A percentile compares a stretch with the other conserved stretches of the same genome.
These are phyloP conservation scores for Exserohilum turcica DNA, from an alignment of 2,329 filamentous ascomycete species.

Conservation along the genomic window DNA sequence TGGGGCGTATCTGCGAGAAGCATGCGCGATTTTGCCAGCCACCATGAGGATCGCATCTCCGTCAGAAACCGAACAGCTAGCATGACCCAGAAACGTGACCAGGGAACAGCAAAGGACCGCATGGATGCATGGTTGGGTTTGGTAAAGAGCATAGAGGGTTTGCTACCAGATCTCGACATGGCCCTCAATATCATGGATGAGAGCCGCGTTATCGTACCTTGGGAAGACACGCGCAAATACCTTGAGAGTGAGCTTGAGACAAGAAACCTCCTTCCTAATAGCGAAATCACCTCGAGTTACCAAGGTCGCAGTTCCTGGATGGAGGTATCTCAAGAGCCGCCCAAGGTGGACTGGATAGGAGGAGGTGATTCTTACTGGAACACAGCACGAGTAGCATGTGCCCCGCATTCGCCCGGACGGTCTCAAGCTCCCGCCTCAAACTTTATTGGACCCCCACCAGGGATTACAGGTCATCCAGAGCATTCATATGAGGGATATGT, in stretches of 20 bases:
- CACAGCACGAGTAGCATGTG: conserved; percentile 50
- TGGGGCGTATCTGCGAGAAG: conserved; percentile 53
- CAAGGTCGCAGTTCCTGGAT: conserved; percentile 25
- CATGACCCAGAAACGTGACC: conserved; percentile 34
- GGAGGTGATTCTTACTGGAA: conserved; percentile 49
- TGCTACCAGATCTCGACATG: conserved; percentile 55
- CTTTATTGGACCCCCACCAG: conserved; percentile 45
- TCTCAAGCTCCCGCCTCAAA: conserved; percentile 41
- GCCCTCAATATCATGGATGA: conserved; percentile 58
- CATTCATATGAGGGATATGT: conserved; percentile 54
- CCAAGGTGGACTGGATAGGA: conserved; percentile 41
- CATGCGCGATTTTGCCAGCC: conserved; percentile 50
- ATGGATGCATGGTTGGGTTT: conserved; percentile 51
- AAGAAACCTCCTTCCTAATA: conserved; percentile 33
- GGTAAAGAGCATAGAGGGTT: conserved; percentile 43
- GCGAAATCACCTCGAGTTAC: conserved; percentile 28
- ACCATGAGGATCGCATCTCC: conserved; percentile 47
- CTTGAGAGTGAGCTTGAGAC: conserved; percentile 39
- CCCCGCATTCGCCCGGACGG: conserved; percentile 46
- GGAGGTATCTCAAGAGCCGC: conserved; percentile 29
- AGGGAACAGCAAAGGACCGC: conserved; percentile 37
- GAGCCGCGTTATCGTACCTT: conserved; percentile 54
- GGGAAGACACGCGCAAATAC: conserved; percentile 52
- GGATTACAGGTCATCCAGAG: conserved; percentile 27
- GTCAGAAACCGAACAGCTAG: conserved; percentile 48